Evolutionary conservation across 148 eudicot species (phyloP).

Genomic region (Fagopyrum esculentum): DNA sequence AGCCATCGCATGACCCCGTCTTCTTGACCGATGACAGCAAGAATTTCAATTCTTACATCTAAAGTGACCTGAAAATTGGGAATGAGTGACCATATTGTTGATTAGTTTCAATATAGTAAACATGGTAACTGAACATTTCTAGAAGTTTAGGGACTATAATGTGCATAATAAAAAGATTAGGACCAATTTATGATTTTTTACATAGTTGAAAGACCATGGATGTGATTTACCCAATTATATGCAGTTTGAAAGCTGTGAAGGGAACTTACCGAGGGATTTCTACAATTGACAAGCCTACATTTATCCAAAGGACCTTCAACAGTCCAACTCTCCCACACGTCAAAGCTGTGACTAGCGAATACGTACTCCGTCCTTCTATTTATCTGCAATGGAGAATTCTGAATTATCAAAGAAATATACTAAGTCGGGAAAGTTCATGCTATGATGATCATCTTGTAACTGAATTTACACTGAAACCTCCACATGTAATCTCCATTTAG

Average conservation of each 20-base stretch:
- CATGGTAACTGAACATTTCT: too few relatives aligned
- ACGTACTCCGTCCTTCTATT: slow-evolving; percentile 94
- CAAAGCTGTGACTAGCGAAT: slow-evolving; percentile 98
- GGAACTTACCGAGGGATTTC: slow-evolving; percentile 66
- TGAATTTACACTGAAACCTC: not conserved
- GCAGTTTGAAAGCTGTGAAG: not conserved
- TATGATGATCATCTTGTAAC: not conserved
- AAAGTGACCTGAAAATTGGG: slow-evolving; percentile 57
- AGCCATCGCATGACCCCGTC: slow-evolving; percentile 92
- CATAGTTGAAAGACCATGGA: too few relatives aligned
- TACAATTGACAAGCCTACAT: slow-evolving; percentile 88
- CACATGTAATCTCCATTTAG: not conserved
- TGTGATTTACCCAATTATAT: not conserved
- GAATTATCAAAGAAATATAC: not conserved
- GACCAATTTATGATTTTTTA: too few relatives aligned
- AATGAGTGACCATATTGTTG: too few relatives aligned
- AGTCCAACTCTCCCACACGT: slow-evolving; percentile 97
- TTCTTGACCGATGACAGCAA: slow-evolving; percentile 76
- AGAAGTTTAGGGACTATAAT: too few relatives aligned
- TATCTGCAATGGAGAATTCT: slow-evolving; percentile 43
- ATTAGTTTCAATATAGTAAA: too few relatives aligned
- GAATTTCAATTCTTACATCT: slow-evolving; percentile 70
- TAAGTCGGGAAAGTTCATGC: not conserved
- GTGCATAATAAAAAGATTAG: too few relatives aligned
- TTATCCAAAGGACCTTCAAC: slow-evolving; percentile 86